Conservation (phyloP, 108 stramenopile species). For the Cylindrotheca closterium region DNA sequence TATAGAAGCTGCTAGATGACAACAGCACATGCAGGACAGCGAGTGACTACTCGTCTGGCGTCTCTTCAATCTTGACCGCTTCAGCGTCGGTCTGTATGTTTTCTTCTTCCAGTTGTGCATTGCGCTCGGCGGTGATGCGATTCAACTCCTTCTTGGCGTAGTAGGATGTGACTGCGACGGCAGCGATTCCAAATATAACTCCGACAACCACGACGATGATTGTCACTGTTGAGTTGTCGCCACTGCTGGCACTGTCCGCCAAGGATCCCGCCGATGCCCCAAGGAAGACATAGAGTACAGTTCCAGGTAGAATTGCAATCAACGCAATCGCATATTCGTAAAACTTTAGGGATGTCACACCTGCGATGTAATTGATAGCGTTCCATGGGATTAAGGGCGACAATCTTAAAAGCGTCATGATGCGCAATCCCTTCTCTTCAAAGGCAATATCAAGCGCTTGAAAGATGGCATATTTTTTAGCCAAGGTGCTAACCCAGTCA, state of each 20-base stretch:
- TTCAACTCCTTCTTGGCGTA: conserved; percentile 78
- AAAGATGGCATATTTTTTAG: conserved; percentile 53
- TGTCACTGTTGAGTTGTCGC: conserved; percentile 13
- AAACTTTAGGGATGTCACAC: conserved; percentile 45
- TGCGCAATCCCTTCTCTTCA: conserved; percentile 62
- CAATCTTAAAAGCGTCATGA: conserved; percentile 58
- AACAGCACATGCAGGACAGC: no score
- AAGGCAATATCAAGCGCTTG: conserved; percentile 58
- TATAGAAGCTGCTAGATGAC: no score
- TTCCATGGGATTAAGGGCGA: conserved; percentile 72
- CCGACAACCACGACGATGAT: conserved; percentile 51
- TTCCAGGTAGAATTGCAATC: conserved; percentile 73
- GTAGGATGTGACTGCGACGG: conserved; percentile 59
- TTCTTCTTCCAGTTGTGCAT: background rate
- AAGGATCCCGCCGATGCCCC: conserved; percentile 69
- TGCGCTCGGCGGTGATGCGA: conserved; percentile 41
- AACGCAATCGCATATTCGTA: conserved; percentile 48
- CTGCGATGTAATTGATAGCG: conserved; percentile 55
- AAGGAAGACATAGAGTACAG: conserved; percentile 72
- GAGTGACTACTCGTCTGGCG: no score
- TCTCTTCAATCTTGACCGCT: no score
- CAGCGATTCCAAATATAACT: conserved; percentile 53
- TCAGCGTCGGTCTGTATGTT: background rate
- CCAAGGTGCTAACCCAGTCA: conserved; percentile 41
- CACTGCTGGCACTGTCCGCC: conserved; percentile 35